These are phyloP conservation scores for Candida ulmi DNA, from an alignment of 805 yeast genomes.

Conservation along the genomic window DNA sequence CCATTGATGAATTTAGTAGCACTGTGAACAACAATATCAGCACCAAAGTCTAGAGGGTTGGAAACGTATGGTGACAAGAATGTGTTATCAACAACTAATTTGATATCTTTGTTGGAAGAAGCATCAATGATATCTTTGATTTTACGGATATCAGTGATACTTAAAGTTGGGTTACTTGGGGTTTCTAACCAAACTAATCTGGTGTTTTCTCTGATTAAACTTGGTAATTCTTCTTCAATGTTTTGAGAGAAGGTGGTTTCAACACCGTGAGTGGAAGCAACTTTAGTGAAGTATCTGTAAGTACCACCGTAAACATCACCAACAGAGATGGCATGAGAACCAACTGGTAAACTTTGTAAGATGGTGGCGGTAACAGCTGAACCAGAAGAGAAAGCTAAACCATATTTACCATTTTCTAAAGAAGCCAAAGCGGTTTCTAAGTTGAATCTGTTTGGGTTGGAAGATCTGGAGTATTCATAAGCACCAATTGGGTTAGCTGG, in stretches of 20 bases:
- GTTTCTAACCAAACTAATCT: constrained; percentile 82
- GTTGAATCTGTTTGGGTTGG: constrained; percentile 81
- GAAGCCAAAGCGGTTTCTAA: constrained; percentile 77
- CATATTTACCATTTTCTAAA: constrained; percentile 69
- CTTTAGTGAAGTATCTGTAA: constrained; percentile 84
- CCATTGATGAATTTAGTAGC: constrained; percentile 91
- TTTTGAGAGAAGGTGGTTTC: constrained; percentile 61
- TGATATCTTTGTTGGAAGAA: constrained; percentile 44
- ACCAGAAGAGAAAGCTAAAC: constrained; percentile 79
- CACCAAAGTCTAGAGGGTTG: constrained; percentile 78
- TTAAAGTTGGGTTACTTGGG: constrained; percentile 83
- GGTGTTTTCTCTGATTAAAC: constrained; percentile 55
- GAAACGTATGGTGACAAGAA: constrained; percentile 84
- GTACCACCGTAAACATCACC: constrained; percentile 93
- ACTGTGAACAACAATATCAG: constrained; percentile 83
- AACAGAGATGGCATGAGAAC: constrained; percentile 69
- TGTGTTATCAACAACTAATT: constrained; percentile 81
- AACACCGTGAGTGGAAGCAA: constrained; percentile 76
- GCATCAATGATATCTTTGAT: constrained; percentile 52
- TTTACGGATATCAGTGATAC: constrained; percentile 66
- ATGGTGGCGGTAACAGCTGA: constrained; percentile 78
- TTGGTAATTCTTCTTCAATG: constrained; percentile 52
- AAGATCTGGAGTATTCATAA: constrained; percentile 80
- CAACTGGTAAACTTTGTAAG: constrained; percentile 65
- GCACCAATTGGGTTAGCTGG: constrained; percentile 75